Base-by-base conservation (phyloP, 2,329 filamentous ascomycete species). In the Diplodia mutila region DNA sequence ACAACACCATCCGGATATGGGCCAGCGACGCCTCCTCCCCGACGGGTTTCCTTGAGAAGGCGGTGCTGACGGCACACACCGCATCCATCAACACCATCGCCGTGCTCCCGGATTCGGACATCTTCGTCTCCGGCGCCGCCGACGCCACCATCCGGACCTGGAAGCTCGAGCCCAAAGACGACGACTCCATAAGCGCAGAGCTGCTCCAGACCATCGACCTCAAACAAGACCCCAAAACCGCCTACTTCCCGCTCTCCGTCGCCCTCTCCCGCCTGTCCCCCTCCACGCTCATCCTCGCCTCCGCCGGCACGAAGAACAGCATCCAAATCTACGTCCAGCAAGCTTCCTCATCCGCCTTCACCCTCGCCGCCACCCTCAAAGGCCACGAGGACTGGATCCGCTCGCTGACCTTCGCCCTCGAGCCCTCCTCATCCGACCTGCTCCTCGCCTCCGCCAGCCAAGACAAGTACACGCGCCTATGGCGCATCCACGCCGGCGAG, bases 371-470 rank as follows among this genome's bases (percentile, higher is more conserved):
- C 14, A 94, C 89, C 0, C 85, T 99, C 23, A 86, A 88, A 0
- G 95, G 95, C 3, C 95, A 99, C 74, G 95, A 99, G 79, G 94
- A 92, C 67, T 99, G 95, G 95, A 89, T 99, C 55, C 86, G 94
- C 57, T 94, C 93, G 16, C 83, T 99, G 14, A 90, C 90, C 70
- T 95, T 99, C 72, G 86, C 87, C 1, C 82, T 82, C 1, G 39
- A 65, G 2, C 80, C 81, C 25, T 71, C 79, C 0, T 78, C 81
- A 0, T 86, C 87, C 64, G 94, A 97, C 76, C 77, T 97, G 4
- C 80, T 98, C 25, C 85, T 99, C 23, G 93, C 94, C 0, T 98
- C 94, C 12, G 94, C 94, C 25, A 98, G 94, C 76, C 95, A 99
- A 78, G 95, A 99, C 79, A 97, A 97, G 80, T 99, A 98, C 74